Conservation (phyloP, 1,284 basidiomycete genomes). For the Sutorius eximius region DNA sequence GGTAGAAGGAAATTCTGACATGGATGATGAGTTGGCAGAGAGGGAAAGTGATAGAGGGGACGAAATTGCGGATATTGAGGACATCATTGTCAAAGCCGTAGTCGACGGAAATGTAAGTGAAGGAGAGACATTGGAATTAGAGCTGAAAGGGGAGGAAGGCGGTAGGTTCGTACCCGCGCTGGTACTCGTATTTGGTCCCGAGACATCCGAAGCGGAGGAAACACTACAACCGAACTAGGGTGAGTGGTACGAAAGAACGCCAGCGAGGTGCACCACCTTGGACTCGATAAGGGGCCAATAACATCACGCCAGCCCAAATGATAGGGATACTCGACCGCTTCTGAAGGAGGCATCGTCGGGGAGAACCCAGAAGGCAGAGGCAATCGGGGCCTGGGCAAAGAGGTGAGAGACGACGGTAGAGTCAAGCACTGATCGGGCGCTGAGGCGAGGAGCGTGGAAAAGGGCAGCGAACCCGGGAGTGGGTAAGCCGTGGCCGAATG, state of each 20-base stretch:
- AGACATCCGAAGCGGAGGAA: neutral
- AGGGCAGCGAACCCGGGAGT: constrained; percentile 17
- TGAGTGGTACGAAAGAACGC: constrained; percentile 7
- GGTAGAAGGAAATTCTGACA: neutral
- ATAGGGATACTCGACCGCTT: neutral
- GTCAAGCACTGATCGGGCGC: constrained; percentile 8
- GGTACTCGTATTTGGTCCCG: neutral
- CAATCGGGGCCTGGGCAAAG: constrained; percentile 4
- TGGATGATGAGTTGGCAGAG: neutral
- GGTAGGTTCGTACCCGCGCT: constrained; percentile 24
- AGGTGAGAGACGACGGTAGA: constrained; percentile 1
- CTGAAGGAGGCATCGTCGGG: constrained; percentile 8
- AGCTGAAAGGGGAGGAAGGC: constrained; percentile 5
- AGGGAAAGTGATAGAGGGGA: neutral
- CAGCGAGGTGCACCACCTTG: constrained; percentile 10
- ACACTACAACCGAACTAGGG: constrained; percentile 3
- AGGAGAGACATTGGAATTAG: constrained; percentile 20
- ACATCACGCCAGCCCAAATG: neutral
- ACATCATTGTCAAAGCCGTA: neutral
- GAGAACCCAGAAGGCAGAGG: neutral
- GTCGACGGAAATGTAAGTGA: neutral
- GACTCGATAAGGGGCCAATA: neutral
- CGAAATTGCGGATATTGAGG: neutral
- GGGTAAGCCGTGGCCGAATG: constrained; percentile 11
- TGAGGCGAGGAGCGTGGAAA: constrained; percentile 16